phyloP scores from a whole-genome alignment of 306 rosid species.

The Sphenostylis stenocarpa region DNA sequence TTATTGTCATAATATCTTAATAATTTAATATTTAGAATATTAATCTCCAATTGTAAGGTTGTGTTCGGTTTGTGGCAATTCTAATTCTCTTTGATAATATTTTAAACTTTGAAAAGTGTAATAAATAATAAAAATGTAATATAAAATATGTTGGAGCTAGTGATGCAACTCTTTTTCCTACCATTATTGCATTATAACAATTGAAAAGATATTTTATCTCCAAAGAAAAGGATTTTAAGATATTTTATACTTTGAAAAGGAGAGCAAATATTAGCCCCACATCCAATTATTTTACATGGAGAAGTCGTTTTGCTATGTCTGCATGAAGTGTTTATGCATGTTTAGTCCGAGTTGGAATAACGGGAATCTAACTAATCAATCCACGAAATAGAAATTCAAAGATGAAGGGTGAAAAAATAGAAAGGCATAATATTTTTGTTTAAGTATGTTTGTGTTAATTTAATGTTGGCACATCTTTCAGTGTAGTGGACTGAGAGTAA shows the following conservation, averaged over 20 bases:
- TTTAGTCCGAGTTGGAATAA: not conserved
- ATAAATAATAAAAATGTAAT: too few relatives aligned
- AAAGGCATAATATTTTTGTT: not conserved
- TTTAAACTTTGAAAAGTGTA: too few relatives aligned
- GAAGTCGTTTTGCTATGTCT: not conserved
- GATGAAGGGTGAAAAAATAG: not conserved
- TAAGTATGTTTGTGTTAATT: not conserved
- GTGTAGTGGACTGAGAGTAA: not conserved
- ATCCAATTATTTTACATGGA: not conserved
- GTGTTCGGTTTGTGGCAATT: too few relatives aligned
- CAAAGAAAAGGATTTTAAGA: not conserved
- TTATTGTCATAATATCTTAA: too few relatives aligned
- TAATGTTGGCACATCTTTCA: not conserved
- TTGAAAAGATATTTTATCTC: not conserved
- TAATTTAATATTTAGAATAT: too few relatives aligned
- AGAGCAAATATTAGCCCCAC: not conserved
- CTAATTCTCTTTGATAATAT: too few relatives aligned
- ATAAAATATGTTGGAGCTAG: too few relatives aligned
- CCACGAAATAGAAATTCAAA: not conserved
- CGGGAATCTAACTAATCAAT: not conserved
- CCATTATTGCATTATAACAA: not conserved
- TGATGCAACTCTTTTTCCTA: not conserved
- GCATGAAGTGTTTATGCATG: not conserved
- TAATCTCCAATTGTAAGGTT: too few relatives aligned
- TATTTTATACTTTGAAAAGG: not conserved